Evolutionary conservation across 106 monocot genomes (phyloP).

Genomic region (Ottelia alismoides): DNA sequence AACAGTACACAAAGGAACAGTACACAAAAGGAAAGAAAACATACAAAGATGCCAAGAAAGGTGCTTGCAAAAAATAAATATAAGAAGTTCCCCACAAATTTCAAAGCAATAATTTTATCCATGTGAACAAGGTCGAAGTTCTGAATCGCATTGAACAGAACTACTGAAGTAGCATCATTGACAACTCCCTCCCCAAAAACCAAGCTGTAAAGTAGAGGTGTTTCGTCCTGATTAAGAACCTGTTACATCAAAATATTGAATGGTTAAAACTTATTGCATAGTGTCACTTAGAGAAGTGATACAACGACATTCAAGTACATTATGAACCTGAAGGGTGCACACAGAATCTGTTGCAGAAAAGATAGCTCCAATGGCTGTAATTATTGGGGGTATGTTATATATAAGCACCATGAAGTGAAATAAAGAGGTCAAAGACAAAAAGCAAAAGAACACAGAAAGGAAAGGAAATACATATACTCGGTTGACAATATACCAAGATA

Average conservation of each 20-base stretch:
- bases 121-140: slow-evolving; percentile 79
- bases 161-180: slow-evolving; percentile 98
- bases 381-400: slow-evolving; percentile 5
- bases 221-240: slow-evolving; percentile 99
- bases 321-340: slow-evolving; percentile 81
- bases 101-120: slow-evolving; percentile 27
- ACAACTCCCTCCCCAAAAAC: slow-evolving; percentile 99
- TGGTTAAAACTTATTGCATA: slow-evolving; percentile 32
- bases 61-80: slow-evolving; percentile 87
- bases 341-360: slow-evolving; percentile 94
- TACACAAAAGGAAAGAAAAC: slow-evolving; percentile 23
- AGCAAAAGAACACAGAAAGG: not conserved
- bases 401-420: not conserved
- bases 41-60: slow-evolving; percentile 75
- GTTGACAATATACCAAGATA: slow-evolving; percentile 55
- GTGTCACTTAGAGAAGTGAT: not conserved
- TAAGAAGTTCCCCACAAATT: slow-evolving; percentile 67
- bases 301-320: not conserved
- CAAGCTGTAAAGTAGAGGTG: slow-evolving; percentile 90
- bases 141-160: slow-evolving; percentile 94
- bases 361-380: slow-evolving; percentile 81
- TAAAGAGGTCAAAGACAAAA: not conserved
- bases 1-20: not conserved
- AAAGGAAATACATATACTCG: not conserved
- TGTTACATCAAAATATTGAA: slow-evolving; percentile 56